These are phyloP conservation scores for Boletus subcaerulescens DNA, from an alignment of 768 basidiomycete genomes.

Conservation along the genomic window DNA sequence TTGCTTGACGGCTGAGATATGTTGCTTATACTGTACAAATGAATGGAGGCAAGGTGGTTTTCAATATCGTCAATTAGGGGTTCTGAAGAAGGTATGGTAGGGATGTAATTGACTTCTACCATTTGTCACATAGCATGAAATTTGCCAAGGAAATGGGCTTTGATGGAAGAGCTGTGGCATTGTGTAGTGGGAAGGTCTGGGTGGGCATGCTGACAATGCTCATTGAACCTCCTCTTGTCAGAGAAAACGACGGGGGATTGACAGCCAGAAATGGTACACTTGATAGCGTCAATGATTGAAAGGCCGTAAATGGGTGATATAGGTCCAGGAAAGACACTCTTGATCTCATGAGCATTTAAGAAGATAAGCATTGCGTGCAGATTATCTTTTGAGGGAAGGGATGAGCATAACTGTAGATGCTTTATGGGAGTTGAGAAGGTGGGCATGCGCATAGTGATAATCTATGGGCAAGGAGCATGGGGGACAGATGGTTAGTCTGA, in stretches of 20 bases:
- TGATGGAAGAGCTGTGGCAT: too few relatives aligned
- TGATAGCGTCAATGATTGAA: not conserved
- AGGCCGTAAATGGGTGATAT: not conserved
- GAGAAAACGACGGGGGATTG: not conserved
- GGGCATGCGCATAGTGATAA: not conserved
- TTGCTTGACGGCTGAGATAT: too few relatives aligned
- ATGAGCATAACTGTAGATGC: not conserved
- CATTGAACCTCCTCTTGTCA: not conserved
- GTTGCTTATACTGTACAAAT: too few relatives aligned
- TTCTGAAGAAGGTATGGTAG: too few relatives aligned
- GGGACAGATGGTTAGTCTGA: not conserved
- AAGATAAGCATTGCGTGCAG: not conserved
- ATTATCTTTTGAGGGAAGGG: not conserved
- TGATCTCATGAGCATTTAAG: not conserved
- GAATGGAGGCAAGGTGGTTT: too few relatives aligned
- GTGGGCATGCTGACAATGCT: not conserved
- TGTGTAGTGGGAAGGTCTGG: too few relatives aligned
- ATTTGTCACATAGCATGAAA: too few relatives aligned
- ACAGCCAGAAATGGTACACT: not conserved
- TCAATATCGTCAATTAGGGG: too few relatives aligned
- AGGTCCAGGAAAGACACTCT: not conserved
- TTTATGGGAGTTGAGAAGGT: not conserved
- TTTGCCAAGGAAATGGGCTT: too few relatives aligned
- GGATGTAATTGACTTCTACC: too few relatives aligned
- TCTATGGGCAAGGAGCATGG: not conserved